Base-by-base conservation (phyloP, 2,329 filamentous ascomycete species). In the Colletotrichum brevisporum region DNA sequence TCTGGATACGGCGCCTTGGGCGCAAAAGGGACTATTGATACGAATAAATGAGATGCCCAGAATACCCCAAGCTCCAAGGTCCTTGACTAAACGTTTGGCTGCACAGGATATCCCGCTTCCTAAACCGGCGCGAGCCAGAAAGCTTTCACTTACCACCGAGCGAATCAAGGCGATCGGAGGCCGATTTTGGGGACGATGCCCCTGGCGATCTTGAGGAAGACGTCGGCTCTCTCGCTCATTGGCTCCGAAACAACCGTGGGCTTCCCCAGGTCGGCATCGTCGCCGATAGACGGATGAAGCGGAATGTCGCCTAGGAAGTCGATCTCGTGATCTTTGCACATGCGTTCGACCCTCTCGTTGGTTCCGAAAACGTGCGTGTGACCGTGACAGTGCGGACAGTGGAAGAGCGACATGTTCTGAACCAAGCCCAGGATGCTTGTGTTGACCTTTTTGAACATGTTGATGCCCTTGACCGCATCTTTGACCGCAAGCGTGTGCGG, bases 401-500 rank as follows among this genome's bases (percentile, higher is more conserved):
- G 88, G 77, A 97, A 97, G 45, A 94, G 86, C 8, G 91, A 91
- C 94, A 97, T 97, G 77, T 97, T 97, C 78, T 96, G 92, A 18
- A 99, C 91, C 81, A 98, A 89, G 2, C 96, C 96, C 2, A 98
- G 84, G 41, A 96, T 87, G 57, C 93, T 91, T 6, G 97, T 89
- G 63, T 92, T 84, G 74, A 97, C 93, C 75, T 94, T 95, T 74
- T 91, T 89, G 81, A 98, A 98, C 90, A 99, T 94, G 74, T 94
- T 93, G 71, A 98, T 92, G 3, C 96, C 96, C 74, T 96, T 94
- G 21, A 97, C 88, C 1, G 96, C 95, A 76, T 99, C 96, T 74
- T 95, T 94, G 2, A 98, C 88, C 1, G 95, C 94, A 31, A 99
- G 89, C 59, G 97, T 94, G 78, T 99, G 96, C 2, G 96, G 96